Evolutionary conservation across 257 asterid species (phyloP), one percentile per base, ranked within the genome.

Genomic region (Penstemon eatonii): DNA sequence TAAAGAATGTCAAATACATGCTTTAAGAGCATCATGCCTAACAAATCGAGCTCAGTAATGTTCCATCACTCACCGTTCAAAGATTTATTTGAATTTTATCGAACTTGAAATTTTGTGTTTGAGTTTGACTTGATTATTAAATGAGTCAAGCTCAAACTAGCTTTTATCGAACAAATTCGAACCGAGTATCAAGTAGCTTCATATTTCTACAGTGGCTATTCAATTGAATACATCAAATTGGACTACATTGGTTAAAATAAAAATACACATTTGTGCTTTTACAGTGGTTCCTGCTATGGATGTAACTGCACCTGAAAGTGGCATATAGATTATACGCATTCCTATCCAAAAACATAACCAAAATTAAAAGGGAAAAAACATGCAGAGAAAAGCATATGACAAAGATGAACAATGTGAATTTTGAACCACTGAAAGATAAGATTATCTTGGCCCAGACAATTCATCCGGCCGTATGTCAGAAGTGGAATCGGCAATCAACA

Each of bases 401-500:
- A 15, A 49, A 60, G 3, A 33, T 25, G 33, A 43, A 25, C 15
- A 42, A 18, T 61, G 43, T 61, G 52, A 18, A 53, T 19, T 47
- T 4, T 36, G n/a, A 6, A 63, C 7, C 45, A 42, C 45, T 46
- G 0, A 7, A 47, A 59, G 44, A 25, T 25, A 1, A 25, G 13
- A 72, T 73, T 71, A 78, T 74, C 82, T 78, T 43, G 82, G 79
- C 25, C 79, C 79, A 3, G 82, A 78, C 50, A 78, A 65, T 60
- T 70, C 82, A 70, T 78, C 77, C 5, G 77, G 69, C 4, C 74
- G 77, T 36, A 78, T 7, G 65, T 78, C 61, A 37, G 70, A 70
- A 41, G 72, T 78, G 45, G 82, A 69, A 46, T 75, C 80, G 0
- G 63, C 73, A 9, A 75, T 56, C 9, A 71, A 63, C 83, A 80